phyloP scores from a whole-genome alignment of 2,329 filamentous ascomycete genomes.

The Huntiella bhutanensis region DNA sequence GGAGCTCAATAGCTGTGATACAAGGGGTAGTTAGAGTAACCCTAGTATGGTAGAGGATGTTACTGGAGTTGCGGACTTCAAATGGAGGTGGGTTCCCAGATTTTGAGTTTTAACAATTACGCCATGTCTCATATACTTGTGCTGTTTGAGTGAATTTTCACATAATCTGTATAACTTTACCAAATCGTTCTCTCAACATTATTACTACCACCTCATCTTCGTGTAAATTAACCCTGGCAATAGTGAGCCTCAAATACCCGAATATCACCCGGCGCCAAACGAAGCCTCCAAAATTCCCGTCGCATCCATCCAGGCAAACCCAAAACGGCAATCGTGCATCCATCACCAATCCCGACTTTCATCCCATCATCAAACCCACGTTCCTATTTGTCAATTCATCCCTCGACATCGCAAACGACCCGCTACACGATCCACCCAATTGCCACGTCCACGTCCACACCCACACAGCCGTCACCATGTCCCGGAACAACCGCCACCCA shows the following conservation, averaged over 20 bases:
- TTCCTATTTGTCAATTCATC: background rate
- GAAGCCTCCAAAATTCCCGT: background rate
- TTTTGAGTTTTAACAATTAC: too few species aligned
- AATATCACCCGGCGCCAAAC: slow-evolving; percentile 10
- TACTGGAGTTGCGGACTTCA: too few species aligned
- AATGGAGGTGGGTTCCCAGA: too few species aligned
- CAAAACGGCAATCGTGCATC: background rate
- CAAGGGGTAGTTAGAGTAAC: too few species aligned
- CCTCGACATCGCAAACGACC: background rate
- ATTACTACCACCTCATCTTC: too few species aligned
- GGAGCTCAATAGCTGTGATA: too few species aligned
- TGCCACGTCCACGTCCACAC: background rate
- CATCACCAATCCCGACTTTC: background rate
- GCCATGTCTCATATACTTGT: too few species aligned
- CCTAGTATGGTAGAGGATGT: too few species aligned
- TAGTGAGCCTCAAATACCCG: background rate
- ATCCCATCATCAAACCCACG: background rate
- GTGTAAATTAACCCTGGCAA: too few species aligned
- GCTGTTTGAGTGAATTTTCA: too few species aligned
- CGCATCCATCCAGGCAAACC: background rate
- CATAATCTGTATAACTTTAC: too few species aligned
- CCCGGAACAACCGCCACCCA: slow-evolving; percentile 7
- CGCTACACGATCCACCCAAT: background rate
- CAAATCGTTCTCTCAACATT: too few species aligned
- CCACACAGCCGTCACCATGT: slow-evolving; percentile 1